These are phyloP conservation scores for Oemleria cerasiformis DNA, from an alignment of 306 rosid species.

Conservation along the genomic window DNA sequence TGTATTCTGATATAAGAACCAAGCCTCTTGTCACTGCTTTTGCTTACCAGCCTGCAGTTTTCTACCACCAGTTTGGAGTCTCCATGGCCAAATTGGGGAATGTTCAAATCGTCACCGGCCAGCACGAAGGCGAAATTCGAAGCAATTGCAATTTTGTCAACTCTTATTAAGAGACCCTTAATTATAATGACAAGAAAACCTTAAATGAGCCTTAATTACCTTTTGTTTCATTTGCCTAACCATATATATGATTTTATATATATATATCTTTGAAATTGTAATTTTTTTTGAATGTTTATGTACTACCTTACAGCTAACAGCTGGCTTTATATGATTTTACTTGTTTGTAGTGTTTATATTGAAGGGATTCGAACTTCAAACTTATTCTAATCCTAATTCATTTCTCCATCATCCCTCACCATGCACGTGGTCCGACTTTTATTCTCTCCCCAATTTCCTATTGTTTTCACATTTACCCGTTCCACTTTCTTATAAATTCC, in stretches of 20 bases:
- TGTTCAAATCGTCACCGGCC: constrained; percentile 51
- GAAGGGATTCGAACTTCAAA: no score
- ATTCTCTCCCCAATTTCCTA: neutral
- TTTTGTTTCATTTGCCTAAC: neutral
- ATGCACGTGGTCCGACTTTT: neutral
- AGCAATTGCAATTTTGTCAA: constrained; percentile 72
- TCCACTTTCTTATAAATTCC: neutral
- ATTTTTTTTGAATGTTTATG: neutral
- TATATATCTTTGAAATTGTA: neutral
- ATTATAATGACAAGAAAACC: neutral
- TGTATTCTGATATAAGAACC: constrained; percentile 66
- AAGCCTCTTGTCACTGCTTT: constrained; percentile 51
- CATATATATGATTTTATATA: neutral
- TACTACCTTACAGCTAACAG: constrained; percentile 1
- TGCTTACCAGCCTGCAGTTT: constrained; percentile 27
- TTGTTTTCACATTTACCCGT: neutral
- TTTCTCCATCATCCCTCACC: no score
- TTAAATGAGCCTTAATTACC: neutral
- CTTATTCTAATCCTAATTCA: no score
- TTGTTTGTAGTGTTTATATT: neutral
- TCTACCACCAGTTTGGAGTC: constrained; percentile 56
- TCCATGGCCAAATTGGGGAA: constrained; percentile 81
- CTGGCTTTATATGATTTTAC: neutral
- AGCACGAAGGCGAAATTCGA: constrained; percentile 67
- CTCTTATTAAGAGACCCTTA: constrained; percentile 25